Percentiles rank a stretch among this genome's conserved stretches.
These are phyloP conservation scores for Sporisorium scitamineum DNA, from an alignment of 1,284 basidiomycete genomes.

Conservation along the genomic window DNA sequence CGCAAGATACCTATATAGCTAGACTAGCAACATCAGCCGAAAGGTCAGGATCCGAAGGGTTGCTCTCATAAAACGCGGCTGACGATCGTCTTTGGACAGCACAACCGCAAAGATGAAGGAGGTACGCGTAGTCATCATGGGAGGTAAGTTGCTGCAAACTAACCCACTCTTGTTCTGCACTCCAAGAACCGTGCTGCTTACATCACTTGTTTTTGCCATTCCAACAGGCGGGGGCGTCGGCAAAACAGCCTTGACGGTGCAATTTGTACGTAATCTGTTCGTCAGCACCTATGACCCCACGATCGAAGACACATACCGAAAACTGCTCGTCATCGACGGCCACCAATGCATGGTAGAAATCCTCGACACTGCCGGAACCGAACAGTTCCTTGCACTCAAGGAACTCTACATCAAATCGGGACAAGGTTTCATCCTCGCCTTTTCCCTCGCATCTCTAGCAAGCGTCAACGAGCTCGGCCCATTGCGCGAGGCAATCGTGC, in stretches of 20 bases:
- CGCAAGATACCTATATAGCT: neutral
- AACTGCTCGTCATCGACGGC: constrained; percentile 59
- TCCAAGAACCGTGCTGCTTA: neutral
- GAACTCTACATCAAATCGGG: constrained; percentile 64
- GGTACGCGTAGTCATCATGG: constrained; percentile 61
- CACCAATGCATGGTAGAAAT: constrained; percentile 62
- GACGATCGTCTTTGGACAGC: neutral
- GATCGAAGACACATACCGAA: constrained; percentile 66
- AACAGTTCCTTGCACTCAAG: constrained; percentile 65
- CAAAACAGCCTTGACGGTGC: constrained; percentile 62
- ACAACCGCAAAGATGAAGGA: constrained; percentile 49
- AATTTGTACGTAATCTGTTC: constrained; percentile 63
- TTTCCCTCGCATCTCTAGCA: constrained; percentile 59
- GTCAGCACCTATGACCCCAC: constrained; percentile 65
- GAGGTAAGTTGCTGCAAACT: constrained; percentile 34
- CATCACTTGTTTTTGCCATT: neutral
- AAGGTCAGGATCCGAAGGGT: neutral
- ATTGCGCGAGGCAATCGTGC: constrained; percentile 59
- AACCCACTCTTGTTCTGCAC: neutral
- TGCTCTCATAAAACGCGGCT: neutral
- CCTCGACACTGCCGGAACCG: constrained; percentile 64
- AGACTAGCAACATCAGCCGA: neutral
- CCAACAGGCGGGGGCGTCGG: constrained; percentile 61
- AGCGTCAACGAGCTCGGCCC: constrained; percentile 64
- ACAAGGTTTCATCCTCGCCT: constrained; percentile 63